phyloP scores from a whole-genome alignment of 2,329 filamentous ascomycete genomes.

The Helicocarpus griseus region DNA sequence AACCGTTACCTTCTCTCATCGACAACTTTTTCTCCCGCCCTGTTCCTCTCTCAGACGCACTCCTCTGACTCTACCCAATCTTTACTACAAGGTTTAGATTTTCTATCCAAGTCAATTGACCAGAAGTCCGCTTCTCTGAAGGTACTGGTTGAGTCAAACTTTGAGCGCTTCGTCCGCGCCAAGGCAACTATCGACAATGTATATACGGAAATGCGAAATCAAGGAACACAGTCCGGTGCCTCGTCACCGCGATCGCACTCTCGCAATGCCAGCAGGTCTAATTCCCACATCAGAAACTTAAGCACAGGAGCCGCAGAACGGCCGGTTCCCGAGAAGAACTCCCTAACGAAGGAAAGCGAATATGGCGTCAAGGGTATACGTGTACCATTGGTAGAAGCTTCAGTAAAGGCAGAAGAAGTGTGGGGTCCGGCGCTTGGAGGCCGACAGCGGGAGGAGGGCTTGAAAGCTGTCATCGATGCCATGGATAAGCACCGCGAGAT shows the following conservation, averaged over 20 bases:
- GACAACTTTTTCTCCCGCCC: slow-evolving; percentile 82
- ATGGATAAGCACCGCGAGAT: slow-evolving; percentile 72
- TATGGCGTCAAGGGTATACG: slow-evolving; percentile 86
- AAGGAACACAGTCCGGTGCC: slow-evolving; percentile 47
- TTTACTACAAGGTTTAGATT: slow-evolving; percentile 71
- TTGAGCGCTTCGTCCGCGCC: slow-evolving; percentile 93
- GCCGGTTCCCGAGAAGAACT: slow-evolving; percentile 63
- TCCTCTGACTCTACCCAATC: slow-evolving; percentile 72
- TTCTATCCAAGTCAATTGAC: slow-evolving; percentile 84
- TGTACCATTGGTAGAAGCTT: slow-evolving; percentile 74
- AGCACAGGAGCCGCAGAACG: slow-evolving; percentile 39
- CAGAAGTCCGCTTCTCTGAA: slow-evolving; percentile 97
- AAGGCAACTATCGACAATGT: slow-evolving; percentile 98
- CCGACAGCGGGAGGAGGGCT: slow-evolving; percentile 76
- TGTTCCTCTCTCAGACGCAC: slow-evolving; percentile 90
- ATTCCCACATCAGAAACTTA: slow-evolving; percentile 49
- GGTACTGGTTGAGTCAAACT: slow-evolving; percentile 92
- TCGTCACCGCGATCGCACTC: slow-evolving; percentile 6
- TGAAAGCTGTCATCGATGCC: slow-evolving; percentile 66
- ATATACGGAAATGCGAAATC: slow-evolving; percentile 83
- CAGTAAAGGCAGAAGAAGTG: slow-evolving; percentile 89
- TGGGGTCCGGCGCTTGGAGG: slow-evolving; percentile 93
- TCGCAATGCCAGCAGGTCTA: slow-evolving; percentile 58
- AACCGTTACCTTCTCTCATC: slow-evolving; percentile 94
- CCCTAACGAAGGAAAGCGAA: slow-evolving; percentile 83